Evolutionary conservation across 768 basidiomycete species (phyloP), one percentile per base, ranked within the genome.

Genomic region (Lyophyllum atratum): DNA sequence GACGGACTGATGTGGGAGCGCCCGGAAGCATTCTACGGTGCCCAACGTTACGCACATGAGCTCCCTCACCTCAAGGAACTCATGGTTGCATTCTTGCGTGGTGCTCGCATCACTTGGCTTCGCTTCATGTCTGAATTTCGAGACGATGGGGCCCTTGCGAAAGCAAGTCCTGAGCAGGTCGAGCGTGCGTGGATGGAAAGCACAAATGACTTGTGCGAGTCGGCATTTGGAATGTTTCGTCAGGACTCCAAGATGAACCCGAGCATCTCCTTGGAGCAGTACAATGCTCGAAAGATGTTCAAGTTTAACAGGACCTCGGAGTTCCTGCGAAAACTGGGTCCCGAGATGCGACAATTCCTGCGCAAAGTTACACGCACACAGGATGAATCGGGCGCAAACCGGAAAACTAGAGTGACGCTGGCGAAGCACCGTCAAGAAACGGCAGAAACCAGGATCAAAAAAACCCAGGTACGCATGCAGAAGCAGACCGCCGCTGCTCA

Each of bases 11-110:
- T 44, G n/a, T 66, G 66, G 66, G 59, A 67, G 25, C 29, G 34
- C 0, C 60, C 64, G 0, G 61, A 66, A 3, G 66, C 55, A 4
- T 50, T 73, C 22, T 59, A 57, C 34, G 54, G 55, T 6, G 54
- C 68, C 31, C 60, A 56, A 24, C 24, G 31, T 19, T 19, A 53
- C 5, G 14, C 52, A 2, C 40, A 51, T 15, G 9, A 12, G 0
- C 53, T 71, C 3, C 62, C 64, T 17, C 47, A 66, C 46, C 40
- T 72, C 5, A n/a, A 59, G 37, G 37, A 26, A 9, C 24, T 52
- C 4, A 53, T 71, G 8, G 45, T 66, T 22, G 64, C 64, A 22
- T 72, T 72, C 49, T 65, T 70, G 14, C 22, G 55, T 25, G 71
- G 70, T 2, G 65, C 71, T 9, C 40, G 49, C 17, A 53, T 49